A percentile compares a stretch with the other conserved stretches of the same genome.
These are phyloP conservation scores for Dalbergia cochinchinensis DNA, from an alignment of 306 rosid genomes.

Conservation along the genomic window DNA sequence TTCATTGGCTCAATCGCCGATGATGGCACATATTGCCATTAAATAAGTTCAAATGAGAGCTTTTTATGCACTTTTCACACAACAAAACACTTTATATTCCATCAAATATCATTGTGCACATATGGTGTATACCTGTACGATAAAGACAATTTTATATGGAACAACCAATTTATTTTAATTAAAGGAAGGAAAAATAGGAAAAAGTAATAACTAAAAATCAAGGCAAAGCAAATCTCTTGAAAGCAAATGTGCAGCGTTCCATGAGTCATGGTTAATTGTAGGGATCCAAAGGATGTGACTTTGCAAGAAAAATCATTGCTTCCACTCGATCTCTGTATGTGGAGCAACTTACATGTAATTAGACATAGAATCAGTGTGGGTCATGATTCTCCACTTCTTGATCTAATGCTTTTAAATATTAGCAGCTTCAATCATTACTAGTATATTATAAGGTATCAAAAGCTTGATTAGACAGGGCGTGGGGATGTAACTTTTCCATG, in stretches of 20 bases:
- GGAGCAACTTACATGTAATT: constrained; percentile 50
- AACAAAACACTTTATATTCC: constrained; percentile 57
- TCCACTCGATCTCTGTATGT: constrained; percentile 50
- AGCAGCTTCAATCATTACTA: constrained; percentile 40
- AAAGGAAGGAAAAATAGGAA: background rate
- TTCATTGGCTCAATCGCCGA: constrained; percentile 38
- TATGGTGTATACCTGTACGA: constrained; percentile 54
- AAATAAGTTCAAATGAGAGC: constrained; percentile 66
- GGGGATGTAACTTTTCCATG: constrained; percentile 58
- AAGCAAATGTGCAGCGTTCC: constrained; percentile 15
- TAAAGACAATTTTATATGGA: constrained; percentile 44
- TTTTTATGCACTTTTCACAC: constrained; percentile 57
- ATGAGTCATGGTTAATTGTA: constrained; percentile 27
- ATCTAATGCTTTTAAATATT: constrained; percentile 1
- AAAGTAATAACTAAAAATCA: background rate
- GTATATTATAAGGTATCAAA: constrained; percentile 41
- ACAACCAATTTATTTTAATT: constrained; percentile 6
- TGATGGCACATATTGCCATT: constrained; percentile 57
- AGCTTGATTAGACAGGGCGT: constrained; percentile 62
- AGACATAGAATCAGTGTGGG: constrained; percentile 61
- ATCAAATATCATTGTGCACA: constrained; percentile 54
- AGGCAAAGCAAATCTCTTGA: constrained; percentile 30
- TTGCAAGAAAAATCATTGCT: constrained; percentile 46
- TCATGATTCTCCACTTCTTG: constrained; percentile 53
- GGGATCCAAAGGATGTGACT: constrained; percentile 42